Base-by-base conservation (phyloP, 2,329 filamentous ascomycete genomes). In the Ilyonectria destructans region DNA sequence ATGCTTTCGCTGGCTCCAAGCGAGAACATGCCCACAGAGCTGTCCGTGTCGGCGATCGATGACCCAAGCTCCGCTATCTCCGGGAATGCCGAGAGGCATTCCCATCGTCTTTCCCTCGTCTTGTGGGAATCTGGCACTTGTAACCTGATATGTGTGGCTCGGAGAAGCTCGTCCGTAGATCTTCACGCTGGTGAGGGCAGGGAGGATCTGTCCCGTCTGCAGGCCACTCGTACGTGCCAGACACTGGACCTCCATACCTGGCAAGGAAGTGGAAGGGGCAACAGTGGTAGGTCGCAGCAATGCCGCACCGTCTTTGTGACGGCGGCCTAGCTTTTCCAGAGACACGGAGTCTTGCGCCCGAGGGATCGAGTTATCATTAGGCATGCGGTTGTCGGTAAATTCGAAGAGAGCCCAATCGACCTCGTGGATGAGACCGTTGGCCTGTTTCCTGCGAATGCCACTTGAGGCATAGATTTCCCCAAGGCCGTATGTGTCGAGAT, bases 341-440 rank as follows among this genome's bases (percentile, higher is more conserved):
- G 68, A 68, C 5, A 69, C 65, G 9, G 49, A 56, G 33, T 62
- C 64, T 23, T 70, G 40, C 19, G 77, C 68, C 51, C 74, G 60
- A 2, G 89, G 89, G 23, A 97, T 91, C 12, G 89, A 81, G 74
- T 98, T 98, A 67, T 89, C 87, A 0, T 88, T 85, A 3, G 96
- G 93, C 15, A 91, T 83, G 1, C 96, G 90, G 12, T 91, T 87
- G 4, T 91, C 85, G 12, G 92, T 85, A 70, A 98, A 93, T 72
- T 93, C 90, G 74, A 98, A 95, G 2, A 98, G 84, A 0, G 95
- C 95, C 96, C 96, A 98, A 80, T 98, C 96, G 51, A 98, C 95
- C 80, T 98, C 96, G 78, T 98, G 96, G 6, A 93, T 85, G 26
- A 97, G 84, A 5, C 92, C 91, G 68, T 92, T 86, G 67, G 89